Evolutionary conservation across 495 filamentous ascomycete species (phyloP).

Genomic region (Podospora didyma): DNA sequence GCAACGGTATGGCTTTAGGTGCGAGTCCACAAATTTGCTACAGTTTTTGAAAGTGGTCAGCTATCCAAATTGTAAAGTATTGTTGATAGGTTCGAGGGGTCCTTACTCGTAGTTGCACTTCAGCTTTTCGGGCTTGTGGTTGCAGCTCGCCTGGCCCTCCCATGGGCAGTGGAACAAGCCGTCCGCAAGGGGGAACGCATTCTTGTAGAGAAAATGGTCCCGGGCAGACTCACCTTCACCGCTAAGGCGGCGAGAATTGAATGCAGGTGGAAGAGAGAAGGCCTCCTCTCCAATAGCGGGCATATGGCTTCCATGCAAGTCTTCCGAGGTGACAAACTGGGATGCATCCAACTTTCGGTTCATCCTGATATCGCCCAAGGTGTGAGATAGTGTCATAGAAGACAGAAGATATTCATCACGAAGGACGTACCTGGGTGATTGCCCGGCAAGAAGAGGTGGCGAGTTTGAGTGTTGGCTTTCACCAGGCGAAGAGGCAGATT

Average conservation of each 20-base stretch:
- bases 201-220: constrained; percentile 75
- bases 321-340: constrained; percentile 38
- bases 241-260: constrained; percentile 41
- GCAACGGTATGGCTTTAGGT: constrained; percentile 91
- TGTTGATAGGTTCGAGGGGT: constrained; percentile 5
- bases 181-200: constrained; percentile 59
- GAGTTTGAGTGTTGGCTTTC: constrained; percentile 44
- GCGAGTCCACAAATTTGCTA: constrained; percentile 94
- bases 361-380: constrained; percentile 18
- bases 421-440: constrained; percentile 48
- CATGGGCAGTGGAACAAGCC: constrained; percentile 89
- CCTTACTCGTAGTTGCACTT: constrained; percentile 97
- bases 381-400: constrained; percentile 22
- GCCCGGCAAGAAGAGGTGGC: constrained; percentile 41
- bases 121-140: constrained; percentile 80
- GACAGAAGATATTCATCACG: constrained; percentile 8
- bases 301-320: constrained; percentile 36
- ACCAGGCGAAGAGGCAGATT: constrained; percentile 36
- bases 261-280: constrained; percentile 41
- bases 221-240: constrained; percentile 61
- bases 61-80: too few relatives aligned
- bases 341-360: constrained; percentile 27
- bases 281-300: constrained; percentile 37
- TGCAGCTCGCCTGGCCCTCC: constrained; percentile 69
- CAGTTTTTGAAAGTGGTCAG: constrained; percentile 25